phyloP scores from a whole-genome alignment of 768 basidiomycete genomes.

The Rickenella mellea region DNA sequence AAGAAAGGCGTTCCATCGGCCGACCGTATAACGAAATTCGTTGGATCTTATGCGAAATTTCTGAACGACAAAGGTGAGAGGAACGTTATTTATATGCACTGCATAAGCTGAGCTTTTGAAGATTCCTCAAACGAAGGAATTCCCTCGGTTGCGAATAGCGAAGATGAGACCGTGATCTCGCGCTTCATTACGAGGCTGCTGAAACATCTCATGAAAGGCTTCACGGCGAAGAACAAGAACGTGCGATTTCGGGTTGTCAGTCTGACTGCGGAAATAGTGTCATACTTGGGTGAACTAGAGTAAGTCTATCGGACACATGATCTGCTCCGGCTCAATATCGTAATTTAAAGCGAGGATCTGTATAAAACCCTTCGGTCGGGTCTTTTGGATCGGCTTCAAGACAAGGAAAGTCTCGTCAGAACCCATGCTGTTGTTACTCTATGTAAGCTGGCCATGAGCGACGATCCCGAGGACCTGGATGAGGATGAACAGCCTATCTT shows the following conservation, averaged over 20 bases:
- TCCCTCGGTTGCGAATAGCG: conserved; percentile 24
- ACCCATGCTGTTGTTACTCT: conserved; percentile 37
- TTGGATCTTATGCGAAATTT: conserved; percentile 34
- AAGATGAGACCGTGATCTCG: conserved; percentile 58
- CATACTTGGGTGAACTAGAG: conserved; percentile 40
- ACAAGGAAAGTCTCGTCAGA: conserved; percentile 36
- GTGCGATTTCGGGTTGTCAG: conserved; percentile 36
- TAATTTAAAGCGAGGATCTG: conserved; percentile 29
- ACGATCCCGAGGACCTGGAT: conserved; percentile 20
- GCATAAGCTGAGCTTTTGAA: not conserved
- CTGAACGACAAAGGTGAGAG: conserved; percentile 34
- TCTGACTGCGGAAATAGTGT: conserved; percentile 36
- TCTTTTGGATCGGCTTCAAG: conserved; percentile 32
- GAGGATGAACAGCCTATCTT: conserved; percentile 22
- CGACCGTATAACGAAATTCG: conserved; percentile 39
- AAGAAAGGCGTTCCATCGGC: conserved; percentile 41
- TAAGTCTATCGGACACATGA: conserved; percentile 23
- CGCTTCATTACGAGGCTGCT: conserved; percentile 43
- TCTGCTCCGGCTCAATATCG: no score
- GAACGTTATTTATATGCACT: not conserved
- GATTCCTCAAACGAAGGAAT: conserved; percentile 17
- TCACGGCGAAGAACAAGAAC: conserved; percentile 41
- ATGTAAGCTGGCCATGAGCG: conserved; percentile 31
- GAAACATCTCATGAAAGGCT: conserved; percentile 35
- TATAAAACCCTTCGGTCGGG: conserved; percentile 27